Evolutionary conservation across 176 grass and related monocot species (phyloP), one percentile per base, ranked within the genome.

Genomic region (Bonia amplexicaulis): DNA sequence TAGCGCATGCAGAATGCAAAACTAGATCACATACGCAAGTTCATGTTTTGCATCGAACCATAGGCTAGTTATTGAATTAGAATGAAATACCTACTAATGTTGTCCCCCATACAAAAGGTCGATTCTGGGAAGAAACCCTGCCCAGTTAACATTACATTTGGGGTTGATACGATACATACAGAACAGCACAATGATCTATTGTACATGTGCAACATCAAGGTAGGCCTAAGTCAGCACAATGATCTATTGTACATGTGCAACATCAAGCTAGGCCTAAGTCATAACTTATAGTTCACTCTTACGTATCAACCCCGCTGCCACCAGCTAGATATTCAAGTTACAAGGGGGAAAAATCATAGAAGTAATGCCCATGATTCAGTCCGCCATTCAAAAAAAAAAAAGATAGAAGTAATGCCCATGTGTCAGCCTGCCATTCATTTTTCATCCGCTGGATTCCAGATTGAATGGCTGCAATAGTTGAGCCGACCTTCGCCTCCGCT

Each of bases 401-500:
- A 3, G 54, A 25, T 14, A 40, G 13, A 47, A 69, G 29, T 39
- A n/a, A 62, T 48, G 78, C 65, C 26, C 77, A 81, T 6, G 15
- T 78, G 73, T 78, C 79, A 85, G 46, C 62, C 19, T 35, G 46
- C 12, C 79, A 69, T 73, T 74, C 55, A 20, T 61, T 20, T 49
- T 60, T 86, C 73, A 81, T 44, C 86, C 8, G 40, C 84, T 80
- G 79, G 83, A 87, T 60, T 84, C 92, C 55, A 89, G 61, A 76
- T 89, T 72, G 76, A 84, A 39, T 8, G 69, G 79, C 46, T 81
- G 84, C 72, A 83, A 27, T 9, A 83, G 48, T 25, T 82, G 87
- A 76, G 85, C 64, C 39, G 87, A 92, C n/a, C 80, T 74, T 85
- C 90, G 74, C 71, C 91, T 87, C 44, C 91, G 91, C 86, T 99